Base-by-base conservation (phyloP, 768 basidiomycete genomes). In the Suillus alpinus region DNA sequence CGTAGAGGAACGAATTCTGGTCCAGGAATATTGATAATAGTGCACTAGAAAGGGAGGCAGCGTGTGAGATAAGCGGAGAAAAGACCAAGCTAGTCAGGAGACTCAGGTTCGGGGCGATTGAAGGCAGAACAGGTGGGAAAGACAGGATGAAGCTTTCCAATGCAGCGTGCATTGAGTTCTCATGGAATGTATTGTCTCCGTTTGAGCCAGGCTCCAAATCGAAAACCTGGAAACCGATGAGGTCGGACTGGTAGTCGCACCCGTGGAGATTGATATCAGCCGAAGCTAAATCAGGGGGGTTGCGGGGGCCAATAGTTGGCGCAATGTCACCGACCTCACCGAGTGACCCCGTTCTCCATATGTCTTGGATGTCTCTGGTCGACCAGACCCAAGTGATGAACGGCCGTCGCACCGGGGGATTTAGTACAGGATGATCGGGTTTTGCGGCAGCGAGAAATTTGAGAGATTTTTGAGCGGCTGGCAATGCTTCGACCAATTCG, bases 401-500 rank as follows among this genome's bases (percentile, higher is more conserved):
- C 6, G 64, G 63, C 16, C 68, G 67, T 10, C 64, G 60, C 31
- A 61, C 56, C 0, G 73, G 67, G 7, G 65, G 65, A 39, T 61
- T 73, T n/a, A 91, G 72, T 12, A 90, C 69, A 0, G 79, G 79
- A 67, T 92, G 89, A 51, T 85, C 81, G 0, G 89, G 86, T 60
- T 84, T 77, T 3, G 91, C 90, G 10, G 80, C 80, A 52, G 78
- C 79, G 0, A 94, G 78, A 4, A 94, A 73, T 32, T 81, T 77
- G 10, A 94, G 72, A 0, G 92, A 93, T 65, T 83, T 87, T 62
- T 83, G 84, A 1, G 91, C 91, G 4, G 83, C 82, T 13, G 84
- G 81, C 4, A 94, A 73, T 7, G 83, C 77, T 49, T 80, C 76
- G 7, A 82, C 73, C 32, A 88, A 71, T 13, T 76, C 76, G 6